phyloP scores from a whole-genome alignment of 345 rosid species.

The Excoecaria cochinchinensis region DNA sequence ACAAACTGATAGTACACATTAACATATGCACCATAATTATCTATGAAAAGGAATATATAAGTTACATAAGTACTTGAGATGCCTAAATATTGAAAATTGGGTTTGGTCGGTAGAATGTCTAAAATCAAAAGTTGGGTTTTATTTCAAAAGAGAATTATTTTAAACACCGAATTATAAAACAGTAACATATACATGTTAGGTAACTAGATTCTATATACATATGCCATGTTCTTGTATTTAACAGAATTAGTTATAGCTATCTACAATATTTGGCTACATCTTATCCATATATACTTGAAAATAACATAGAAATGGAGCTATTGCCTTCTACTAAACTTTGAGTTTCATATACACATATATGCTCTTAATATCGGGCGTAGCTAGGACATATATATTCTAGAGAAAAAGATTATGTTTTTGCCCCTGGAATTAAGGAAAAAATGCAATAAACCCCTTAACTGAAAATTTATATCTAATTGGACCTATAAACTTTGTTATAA shows the following conservation, averaged over 20 bases:
- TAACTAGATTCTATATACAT: not conserved
- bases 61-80: not conserved
- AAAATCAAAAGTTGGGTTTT: not conserved
- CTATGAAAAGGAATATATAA: not conserved
- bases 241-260: not conserved
- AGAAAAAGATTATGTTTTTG: no score
- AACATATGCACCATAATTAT: not conserved
- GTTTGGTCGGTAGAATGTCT: constrained; percentile 11
- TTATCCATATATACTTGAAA: not conserved
- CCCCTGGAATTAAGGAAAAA: no score
- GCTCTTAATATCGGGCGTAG: no score
- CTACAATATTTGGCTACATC: not conserved
- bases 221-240: not conserved
- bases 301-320: not conserved
- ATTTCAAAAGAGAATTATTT: not conserved
- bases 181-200: not conserved
- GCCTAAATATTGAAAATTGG: not conserved
- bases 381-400: not conserved
- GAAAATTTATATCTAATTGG: no score
- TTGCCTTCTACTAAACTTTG: no score
- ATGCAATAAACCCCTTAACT: no score
- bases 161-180: not conserved
- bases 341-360: no score
- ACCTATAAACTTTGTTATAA: no score
- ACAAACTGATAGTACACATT: not conserved